These are phyloP conservation scores for Groenewaldozyma sp. DNA, from an alignment of 1,139 yeast species.

Conservation along the genomic window DNA sequence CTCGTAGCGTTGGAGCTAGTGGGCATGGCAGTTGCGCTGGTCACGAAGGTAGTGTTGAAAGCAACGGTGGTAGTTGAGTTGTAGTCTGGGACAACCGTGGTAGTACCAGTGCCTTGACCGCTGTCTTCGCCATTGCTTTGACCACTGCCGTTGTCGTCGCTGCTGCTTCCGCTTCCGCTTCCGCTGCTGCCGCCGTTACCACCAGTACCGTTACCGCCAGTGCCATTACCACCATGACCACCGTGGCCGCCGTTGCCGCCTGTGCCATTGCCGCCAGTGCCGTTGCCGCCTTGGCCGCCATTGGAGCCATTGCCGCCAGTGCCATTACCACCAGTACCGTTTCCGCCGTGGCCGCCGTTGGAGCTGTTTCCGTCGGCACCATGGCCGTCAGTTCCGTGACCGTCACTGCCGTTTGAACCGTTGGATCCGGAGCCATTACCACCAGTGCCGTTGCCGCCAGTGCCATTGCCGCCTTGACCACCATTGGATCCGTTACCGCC, in stretches of 20 bases:
- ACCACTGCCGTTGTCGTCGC: neutral
- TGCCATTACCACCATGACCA: slow-evolving; percentile 1
- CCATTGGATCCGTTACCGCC: neutral
- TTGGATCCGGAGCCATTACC: slow-evolving; percentile 1
- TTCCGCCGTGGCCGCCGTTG: slow-evolving; percentile 2
- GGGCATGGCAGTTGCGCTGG: neutral
- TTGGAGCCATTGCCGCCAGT: slow-evolving; percentile 2
- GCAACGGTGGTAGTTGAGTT: neutral
- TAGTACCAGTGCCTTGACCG: neutral
- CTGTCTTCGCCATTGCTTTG: neutral
- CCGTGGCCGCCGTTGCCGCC: slow-evolving; percentile 1
- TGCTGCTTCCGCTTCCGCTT: neutral
- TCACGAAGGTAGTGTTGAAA: neutral
- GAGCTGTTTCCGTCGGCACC: neutral
- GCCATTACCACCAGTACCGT: slow-evolving; percentile 4
- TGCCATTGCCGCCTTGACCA: slow-evolving; percentile 1
- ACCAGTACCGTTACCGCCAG: neutral
- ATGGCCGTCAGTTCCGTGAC: slow-evolving; percentile 1
- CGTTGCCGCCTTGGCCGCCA: slow-evolving; percentile 1
- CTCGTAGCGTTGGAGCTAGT: neutral
- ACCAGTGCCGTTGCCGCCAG: slow-evolving; percentile 2
- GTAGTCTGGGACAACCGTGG: neutral
- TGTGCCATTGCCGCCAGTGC: slow-evolving; percentile 1
- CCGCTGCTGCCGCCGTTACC: slow-evolving; percentile 1
- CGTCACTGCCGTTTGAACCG: slow-evolving; percentile 1